Evolutionary conservation across 768 basidiomycete species (phyloP).

Genomic region (Rhizopogon sp.): DNA sequence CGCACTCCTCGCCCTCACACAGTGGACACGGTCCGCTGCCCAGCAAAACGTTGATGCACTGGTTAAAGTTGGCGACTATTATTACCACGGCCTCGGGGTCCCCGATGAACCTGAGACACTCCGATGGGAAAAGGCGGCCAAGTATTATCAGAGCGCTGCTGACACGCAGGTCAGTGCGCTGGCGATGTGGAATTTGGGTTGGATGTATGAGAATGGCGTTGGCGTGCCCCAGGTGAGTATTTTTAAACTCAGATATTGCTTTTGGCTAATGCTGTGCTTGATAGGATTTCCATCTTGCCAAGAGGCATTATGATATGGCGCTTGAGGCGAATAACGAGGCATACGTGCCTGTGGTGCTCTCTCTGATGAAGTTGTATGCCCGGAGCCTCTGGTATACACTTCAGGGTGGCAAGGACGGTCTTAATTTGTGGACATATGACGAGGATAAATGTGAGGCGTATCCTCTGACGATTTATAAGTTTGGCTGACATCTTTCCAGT

Average conservation of each 20-base stretch:
- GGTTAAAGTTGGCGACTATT: conserved; percentile 98
- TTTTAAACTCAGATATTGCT: neutral
- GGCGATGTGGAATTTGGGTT: conserved; percentile 97
- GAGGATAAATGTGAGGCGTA: conserved; percentile 33
- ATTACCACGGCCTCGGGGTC: conserved; percentile 86
- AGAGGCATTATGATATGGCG: conserved; percentile 90
- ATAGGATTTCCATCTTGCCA: conserved; percentile 94
- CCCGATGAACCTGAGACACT: conserved; percentile 56
- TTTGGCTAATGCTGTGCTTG: too few relatives aligned
- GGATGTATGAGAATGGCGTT: conserved; percentile 98
- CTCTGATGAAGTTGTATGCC: conserved; percentile 74
- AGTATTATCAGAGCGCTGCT: conserved; percentile 92
- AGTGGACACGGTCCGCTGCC: conserved; percentile 92
- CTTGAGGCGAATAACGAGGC: conserved; percentile 86
- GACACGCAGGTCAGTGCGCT: conserved; percentile 90
- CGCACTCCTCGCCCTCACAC: conserved; percentile 78
- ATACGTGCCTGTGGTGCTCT: conserved; percentile 81
- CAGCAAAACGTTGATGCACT: conserved; percentile 96
- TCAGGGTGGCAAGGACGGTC: conserved; percentile 62
- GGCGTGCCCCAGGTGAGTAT: conserved; percentile 77
- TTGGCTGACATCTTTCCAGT: conserved; percentile 10
- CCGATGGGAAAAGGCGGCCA: conserved; percentile 85
- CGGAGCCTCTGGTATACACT: conserved; percentile 83
- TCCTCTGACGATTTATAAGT: neutral
- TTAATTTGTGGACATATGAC: conserved; percentile 62